Conservation (phyloP, 2,329 filamentous ascomycete species). For the Lizonia empirigonia region DNA sequence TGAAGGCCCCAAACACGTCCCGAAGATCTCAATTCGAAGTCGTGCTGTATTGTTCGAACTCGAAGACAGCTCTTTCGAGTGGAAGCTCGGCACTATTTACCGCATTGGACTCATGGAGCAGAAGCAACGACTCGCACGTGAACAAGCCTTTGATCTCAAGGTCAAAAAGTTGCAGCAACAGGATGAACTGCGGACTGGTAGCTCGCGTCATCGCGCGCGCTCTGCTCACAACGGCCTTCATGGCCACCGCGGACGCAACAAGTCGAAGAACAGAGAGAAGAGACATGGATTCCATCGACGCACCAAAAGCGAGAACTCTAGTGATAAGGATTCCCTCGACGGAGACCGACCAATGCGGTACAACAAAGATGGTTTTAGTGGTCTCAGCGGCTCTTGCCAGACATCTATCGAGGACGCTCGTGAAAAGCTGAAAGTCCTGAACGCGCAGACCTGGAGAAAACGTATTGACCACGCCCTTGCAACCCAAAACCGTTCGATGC, state of each 20-base stretch:
- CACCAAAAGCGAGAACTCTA: slow-evolving; percentile 48
- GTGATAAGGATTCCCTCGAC: slow-evolving; percentile 33
- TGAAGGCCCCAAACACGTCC: slow-evolving; percentile 83
- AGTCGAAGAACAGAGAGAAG: slow-evolving; percentile 40
- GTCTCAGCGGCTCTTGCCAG: slow-evolving; percentile 73
- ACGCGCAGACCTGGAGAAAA: slow-evolving; percentile 89
- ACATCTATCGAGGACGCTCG: slow-evolving; percentile 78
- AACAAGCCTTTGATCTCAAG: slow-evolving; percentile 89
- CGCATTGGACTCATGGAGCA: slow-evolving; percentile 87
- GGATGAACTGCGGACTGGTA: slow-evolving; percentile 54
- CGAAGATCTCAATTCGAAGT: slow-evolving; percentile 81
- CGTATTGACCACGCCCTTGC: slow-evolving; percentile 79
- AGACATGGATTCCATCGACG: slow-evolving; percentile 44
- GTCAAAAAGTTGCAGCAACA: slow-evolving; percentile 78
- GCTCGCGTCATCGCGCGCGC: slow-evolving; percentile 58
- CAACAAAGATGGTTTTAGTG: slow-evolving; percentile 76
- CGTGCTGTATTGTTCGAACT: slow-evolving; percentile 87
- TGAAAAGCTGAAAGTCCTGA: slow-evolving; percentile 75
- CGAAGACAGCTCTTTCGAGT: slow-evolving; percentile 96
- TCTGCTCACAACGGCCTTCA: slow-evolving; percentile 52
- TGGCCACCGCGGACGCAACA: slow-evolving; percentile 48
- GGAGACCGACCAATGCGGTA: slow-evolving; percentile 62
- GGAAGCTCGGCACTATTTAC: slow-evolving; percentile 95
- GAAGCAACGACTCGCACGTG: slow-evolving; percentile 83
- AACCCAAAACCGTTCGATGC: slow-evolving; percentile 74